Conservation (phyloP, 331 rosid species). For the Malus hybrid region DNA sequence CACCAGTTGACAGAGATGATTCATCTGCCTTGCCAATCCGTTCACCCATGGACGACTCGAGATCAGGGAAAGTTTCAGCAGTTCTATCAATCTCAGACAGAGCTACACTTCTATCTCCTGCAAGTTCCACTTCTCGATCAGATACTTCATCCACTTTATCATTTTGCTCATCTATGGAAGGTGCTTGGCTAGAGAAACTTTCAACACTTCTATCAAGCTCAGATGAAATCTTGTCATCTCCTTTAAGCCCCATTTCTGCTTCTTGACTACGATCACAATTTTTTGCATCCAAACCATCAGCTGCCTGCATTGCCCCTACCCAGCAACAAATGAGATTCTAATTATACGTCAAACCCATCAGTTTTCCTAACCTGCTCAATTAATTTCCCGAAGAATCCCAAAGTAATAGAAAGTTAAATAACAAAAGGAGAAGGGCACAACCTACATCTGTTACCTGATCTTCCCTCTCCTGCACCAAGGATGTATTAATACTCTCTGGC, state of each 20-base stretch:
- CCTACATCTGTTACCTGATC: constrained; percentile 92
- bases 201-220: constrained; percentile 27
- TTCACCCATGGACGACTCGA: constrained; percentile 25
- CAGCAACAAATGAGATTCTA: constrained; percentile 75
- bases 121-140: constrained; percentile 17
- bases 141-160: constrained; percentile 25
- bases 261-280: constrained; percentile 31
- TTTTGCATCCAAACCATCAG: constrained; percentile 44
- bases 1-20: constrained; percentile 26
- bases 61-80: constrained; percentile 24
- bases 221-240: constrained; percentile 25
- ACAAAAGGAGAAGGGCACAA: constrained; percentile 65
- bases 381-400: constrained; percentile 5
- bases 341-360: constrained; percentile 44
- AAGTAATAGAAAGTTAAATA: neutral
- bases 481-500: neutral
- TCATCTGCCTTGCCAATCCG: constrained; percentile 27
- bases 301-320: constrained; percentile 95
- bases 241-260: constrained; percentile 25
- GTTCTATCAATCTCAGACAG: constrained; percentile 22
- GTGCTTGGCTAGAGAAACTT: constrained; percentile 23
- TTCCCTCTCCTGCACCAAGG: constrained; percentile 48
- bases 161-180: constrained; percentile 26
- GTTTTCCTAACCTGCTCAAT: constrained; percentile 21
- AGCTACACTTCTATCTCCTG: constrained; percentile 30